Evolutionary conservation across 371 early-diverging fungal species (phyloP).

Genomic region (Lichtheimia corymbifera): DNA sequence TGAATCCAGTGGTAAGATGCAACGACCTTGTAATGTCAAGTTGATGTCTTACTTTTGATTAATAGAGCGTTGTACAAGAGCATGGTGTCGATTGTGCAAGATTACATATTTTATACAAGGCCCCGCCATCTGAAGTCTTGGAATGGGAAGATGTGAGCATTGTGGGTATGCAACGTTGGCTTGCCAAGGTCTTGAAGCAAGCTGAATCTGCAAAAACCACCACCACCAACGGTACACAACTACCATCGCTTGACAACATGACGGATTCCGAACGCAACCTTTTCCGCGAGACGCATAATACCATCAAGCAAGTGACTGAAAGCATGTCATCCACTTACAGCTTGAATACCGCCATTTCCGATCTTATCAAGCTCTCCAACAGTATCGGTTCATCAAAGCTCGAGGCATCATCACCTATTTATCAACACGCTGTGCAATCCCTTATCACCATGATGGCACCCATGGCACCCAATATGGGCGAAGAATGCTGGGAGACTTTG

Average conservation of each 20-base stretch:
- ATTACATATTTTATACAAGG: constrained; percentile 87
- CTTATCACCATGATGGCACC: constrained; percentile 78
- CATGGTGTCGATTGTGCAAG: constrained; percentile 88
- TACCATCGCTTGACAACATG: constrained; percentile 39
- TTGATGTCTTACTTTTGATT: neutral
- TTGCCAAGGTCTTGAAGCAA: constrained; percentile 54
- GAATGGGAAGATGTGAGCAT: constrained; percentile 92
- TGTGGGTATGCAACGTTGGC: constrained; percentile 90
- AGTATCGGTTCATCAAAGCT: constrained; percentile 37
- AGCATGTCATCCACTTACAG: constrained; percentile 60
- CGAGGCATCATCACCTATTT: constrained; percentile 42
- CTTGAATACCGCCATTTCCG: constrained; percentile 82
- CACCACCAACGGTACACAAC: neutral
- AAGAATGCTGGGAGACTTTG: constrained; percentile 71
- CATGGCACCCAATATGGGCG: constrained; percentile 72
- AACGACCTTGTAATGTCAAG: neutral
- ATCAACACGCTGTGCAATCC: constrained; percentile 55
- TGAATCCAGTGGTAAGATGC: constrained; percentile 73
- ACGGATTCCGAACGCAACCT: constrained; percentile 60
- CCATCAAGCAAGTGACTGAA: constrained; percentile 63
- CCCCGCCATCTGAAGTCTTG: constrained; percentile 87
- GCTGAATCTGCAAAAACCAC: constrained; percentile 16
- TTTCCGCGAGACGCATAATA: constrained; percentile 40
- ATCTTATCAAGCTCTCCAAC: constrained; percentile 84
- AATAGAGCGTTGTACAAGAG: constrained; percentile 57